Evolutionary conservation across 352 stramenopile genomes (phyloP), one percentile per base, ranked within the genome.

Genomic region (Pythium scleroteichum): DNA sequence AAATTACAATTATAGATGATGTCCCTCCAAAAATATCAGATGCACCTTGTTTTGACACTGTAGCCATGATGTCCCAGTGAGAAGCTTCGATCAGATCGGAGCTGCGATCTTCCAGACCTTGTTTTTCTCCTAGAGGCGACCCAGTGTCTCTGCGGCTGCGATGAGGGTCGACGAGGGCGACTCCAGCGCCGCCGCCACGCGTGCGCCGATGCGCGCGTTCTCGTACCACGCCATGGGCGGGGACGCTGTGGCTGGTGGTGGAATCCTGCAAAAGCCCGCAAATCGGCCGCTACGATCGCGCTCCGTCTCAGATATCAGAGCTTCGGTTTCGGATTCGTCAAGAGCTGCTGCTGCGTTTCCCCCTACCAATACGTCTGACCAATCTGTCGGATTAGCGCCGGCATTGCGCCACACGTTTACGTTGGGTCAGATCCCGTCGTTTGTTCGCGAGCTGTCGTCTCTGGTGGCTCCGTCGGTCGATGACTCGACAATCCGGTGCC

Each of bases 331-430:
- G 45, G 6, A 17, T 23, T 38, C 45, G 45, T n/a, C 45, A n/a
- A n/a, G 19, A 16, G 45, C 22, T 19, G n/a, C 8, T 16, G 32
- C 4, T 3, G 19, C 17, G 3, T 20, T 20, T 9, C 29, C 17
- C 8, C 33, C 42, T 20, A 17, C 29, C 20, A 29, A 20, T 29
- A n/a, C 22, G 23, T 38, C 23, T 22, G 41, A 27, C 5, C 14
- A 5, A 16, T 5, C 27, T 17, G 9, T 16, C 3, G 45, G 23
- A 2, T 10, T 10, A 5, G 12, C 23, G 45, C 4, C 23, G 23
- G 14, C 8, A 16, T 9, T 35, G 12, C 45, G 45, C 9, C 45
- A 51, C 45, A 51, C 45, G 45, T 51, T 51, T n/a, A 35, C 45
- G 23, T 19, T 51, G 20, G 45, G 23, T 7, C 45, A 51, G 3